Conservation (phyloP, 75 land plant genomes). For the Isoetes taiwanensis region DNA sequence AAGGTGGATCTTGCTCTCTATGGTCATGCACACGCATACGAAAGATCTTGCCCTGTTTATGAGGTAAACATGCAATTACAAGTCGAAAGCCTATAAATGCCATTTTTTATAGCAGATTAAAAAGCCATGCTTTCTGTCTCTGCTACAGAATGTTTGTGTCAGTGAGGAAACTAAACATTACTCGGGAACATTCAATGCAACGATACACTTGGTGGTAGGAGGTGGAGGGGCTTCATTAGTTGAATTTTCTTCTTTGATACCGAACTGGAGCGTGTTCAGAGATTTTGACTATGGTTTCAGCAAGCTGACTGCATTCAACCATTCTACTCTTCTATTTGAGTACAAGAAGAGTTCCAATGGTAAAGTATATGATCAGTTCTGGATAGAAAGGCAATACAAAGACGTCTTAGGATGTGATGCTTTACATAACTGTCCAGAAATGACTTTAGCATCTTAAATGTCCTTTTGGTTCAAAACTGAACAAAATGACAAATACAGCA, state of each 20-base stretch:
- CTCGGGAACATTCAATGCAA: slow-evolving; percentile 64
- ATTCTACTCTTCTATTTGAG: slow-evolving; percentile 71
- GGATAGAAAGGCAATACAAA: slow-evolving; percentile 59
- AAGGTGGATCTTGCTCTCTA: slow-evolving; percentile 89
- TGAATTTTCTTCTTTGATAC: slow-evolving; percentile 26
- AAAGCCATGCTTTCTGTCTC: background rate
- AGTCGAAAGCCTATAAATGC: background rate
- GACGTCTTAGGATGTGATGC: slow-evolving; percentile 71
- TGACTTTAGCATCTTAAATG: slow-evolving; percentile 50
- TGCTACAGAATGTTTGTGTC: slow-evolving; percentile 56
- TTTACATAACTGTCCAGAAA: slow-evolving; percentile 47
- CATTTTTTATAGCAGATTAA: background rate
- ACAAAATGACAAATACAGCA: no score
- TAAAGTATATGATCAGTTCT: slow-evolving; percentile 68
- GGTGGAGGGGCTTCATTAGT: slow-evolving; percentile 67
- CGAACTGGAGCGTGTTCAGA: slow-evolving; percentile 60
- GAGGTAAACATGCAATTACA: slow-evolving; percentile 32
- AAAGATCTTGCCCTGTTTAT: slow-evolving; percentile 85
- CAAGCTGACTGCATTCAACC: slow-evolving; percentile 87
- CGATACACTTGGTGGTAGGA: slow-evolving; percentile 88
- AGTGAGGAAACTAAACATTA: slow-evolving; percentile 42
- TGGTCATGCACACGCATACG: slow-evolving; percentile 89
- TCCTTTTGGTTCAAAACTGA: no score
- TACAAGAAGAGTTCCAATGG: slow-evolving; percentile 82
- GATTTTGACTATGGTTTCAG: slow-evolving; percentile 78